Evolutionary conservation across 2,329 filamentous ascomycete species (phyloP), one percentile per base, ranked within the genome.

Genomic region (Ilyonectria sp.): DNA sequence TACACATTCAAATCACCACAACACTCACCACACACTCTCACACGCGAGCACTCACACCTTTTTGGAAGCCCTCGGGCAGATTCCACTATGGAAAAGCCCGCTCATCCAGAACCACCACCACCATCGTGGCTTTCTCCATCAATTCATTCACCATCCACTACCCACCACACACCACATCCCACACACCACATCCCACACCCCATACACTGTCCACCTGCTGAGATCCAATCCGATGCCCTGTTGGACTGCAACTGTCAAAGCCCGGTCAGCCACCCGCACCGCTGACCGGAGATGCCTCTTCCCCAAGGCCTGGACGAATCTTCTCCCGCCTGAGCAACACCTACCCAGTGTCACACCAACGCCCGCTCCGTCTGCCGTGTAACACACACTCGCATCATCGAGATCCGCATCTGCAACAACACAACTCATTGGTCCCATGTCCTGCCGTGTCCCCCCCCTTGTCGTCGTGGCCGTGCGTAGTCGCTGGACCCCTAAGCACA

Each of bases 371-470:
- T 37, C 61, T 71, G 68, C 60, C 62, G 72, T 76, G 71, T 70
- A 68, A 71, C 69, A 50, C 69, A 50, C 61, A 69, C 62, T 62
- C 71, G 65, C 70, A 65, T 63, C 71, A 76, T 75, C 73, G 70
- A 75, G 74, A 76, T 76, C 73, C 74, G 70, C 69, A 69, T 65
- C 69, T 71, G 71, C 68, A 68, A 53, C 58, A 64, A 26, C 60
- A 55, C 53, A 55, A 55, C 52, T 68, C 59, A 63, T 69, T 65
- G 55, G 63, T 31, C 15, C 35, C 49, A 49, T 44, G 33, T 23
- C 58, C 19, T 52, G 31, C 21, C 40, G 33, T 35, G 26, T 44
- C 21, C 21, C 33, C 23, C n/a, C 54, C 50, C 31, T 59, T 33
- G 29, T 37, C 33, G 26, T 55, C 37, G 58, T 46, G 49, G 40